Percentiles rank a stretch among this genome's conserved stretches.
Evolutionary conservation across 2,329 filamentous ascomycete species (phyloP).

Genomic region (Blastomyces percursus): DNA sequence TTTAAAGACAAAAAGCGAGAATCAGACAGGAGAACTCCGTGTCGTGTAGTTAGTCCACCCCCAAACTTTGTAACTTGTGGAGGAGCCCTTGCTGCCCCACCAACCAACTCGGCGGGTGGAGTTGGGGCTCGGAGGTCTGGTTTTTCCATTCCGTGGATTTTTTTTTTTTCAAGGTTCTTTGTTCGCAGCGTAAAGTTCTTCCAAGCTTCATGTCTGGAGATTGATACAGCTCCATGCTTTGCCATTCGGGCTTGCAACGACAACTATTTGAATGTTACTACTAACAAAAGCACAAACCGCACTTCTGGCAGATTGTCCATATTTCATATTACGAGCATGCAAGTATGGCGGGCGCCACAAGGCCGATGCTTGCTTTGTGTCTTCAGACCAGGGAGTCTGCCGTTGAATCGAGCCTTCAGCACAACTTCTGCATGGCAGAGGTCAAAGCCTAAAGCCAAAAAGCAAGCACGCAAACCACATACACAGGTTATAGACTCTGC

Average conservation of each 20-base stretch:
- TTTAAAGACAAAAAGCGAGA: background rate
- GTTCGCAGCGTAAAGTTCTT: too few relatives aligned
- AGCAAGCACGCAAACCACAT: background rate
- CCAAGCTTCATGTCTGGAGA: background rate
- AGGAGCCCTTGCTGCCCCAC: background rate
- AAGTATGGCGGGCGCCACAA: slow-evolving; percentile 27
- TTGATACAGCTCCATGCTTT: background rate
- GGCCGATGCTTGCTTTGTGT: slow-evolving; percentile 34
- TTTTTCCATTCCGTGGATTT: slow-evolving; percentile 1
- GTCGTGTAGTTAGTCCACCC: background rate
- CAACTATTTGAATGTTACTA: background rate
- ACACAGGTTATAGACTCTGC: background rate
- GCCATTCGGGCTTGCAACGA: background rate
- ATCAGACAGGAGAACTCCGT: background rate
- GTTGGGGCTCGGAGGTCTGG: background rate
- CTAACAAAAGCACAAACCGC: background rate
- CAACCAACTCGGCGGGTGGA: background rate
- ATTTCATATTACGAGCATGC: slow-evolving; percentile 26
- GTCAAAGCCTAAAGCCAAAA: slow-evolving; percentile 13
- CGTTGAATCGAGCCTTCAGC: slow-evolving; percentile 22
- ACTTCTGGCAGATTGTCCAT: background rate
- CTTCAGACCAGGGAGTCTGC: slow-evolving; percentile 24
- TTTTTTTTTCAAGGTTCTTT: background rate
- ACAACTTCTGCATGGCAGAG: slow-evolving; percentile 22
- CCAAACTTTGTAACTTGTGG: background rate